These are phyloP conservation scores for Scalesia atractyloides DNA, from an alignment of 129 eudicot species.

Conservation along the genomic window DNA sequence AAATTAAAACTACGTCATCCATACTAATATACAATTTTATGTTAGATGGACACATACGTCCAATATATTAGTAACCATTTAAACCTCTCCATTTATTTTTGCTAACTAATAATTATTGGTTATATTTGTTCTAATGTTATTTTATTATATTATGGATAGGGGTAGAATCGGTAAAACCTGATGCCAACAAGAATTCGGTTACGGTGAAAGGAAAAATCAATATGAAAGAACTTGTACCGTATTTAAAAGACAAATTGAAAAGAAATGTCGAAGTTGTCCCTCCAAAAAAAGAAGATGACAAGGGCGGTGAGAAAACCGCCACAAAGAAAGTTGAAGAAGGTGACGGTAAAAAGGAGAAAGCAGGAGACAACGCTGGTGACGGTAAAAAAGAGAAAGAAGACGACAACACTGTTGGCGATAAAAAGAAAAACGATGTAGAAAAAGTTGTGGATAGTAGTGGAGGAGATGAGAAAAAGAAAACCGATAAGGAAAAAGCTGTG, in stretches of 20 bases:
- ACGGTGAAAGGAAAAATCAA: conserved; percentile 83
- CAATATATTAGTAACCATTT: conserved; percentile 23
- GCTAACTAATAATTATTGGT: conserved; percentile 6
- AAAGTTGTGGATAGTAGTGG: not conserved
- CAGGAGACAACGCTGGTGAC: conserved; percentile 27
- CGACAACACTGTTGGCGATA: conserved; percentile 31
- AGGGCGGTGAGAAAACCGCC: conserved; percentile 31
- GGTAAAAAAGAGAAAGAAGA: conserved; percentile 12
- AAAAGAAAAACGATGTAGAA: conserved; percentile 16
- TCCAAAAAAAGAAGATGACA: conserved; percentile 50
- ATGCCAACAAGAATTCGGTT: conserved; percentile 55
- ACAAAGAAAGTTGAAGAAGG: conserved; percentile 24
- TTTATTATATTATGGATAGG: conserved; percentile 42
- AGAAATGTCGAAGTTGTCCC: conserved; percentile 66
- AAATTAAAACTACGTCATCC: no score
- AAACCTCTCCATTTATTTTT: conserved; percentile 14
- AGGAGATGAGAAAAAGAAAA: conserved; percentile 35
- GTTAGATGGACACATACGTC: conserved; percentile 13
- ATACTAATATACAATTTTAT: not conserved
- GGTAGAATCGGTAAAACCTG: conserved; percentile 51
- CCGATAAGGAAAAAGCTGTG: conserved; percentile 17
- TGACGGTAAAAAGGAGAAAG: conserved; percentile 24
- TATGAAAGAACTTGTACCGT: conserved; percentile 58
- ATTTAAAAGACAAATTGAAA: conserved; percentile 63
- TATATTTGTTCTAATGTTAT: not conserved